Evolutionary conservation across 1,139 yeast species (phyloP).

Genomic region (Sugiyamaella novakii): DNA sequence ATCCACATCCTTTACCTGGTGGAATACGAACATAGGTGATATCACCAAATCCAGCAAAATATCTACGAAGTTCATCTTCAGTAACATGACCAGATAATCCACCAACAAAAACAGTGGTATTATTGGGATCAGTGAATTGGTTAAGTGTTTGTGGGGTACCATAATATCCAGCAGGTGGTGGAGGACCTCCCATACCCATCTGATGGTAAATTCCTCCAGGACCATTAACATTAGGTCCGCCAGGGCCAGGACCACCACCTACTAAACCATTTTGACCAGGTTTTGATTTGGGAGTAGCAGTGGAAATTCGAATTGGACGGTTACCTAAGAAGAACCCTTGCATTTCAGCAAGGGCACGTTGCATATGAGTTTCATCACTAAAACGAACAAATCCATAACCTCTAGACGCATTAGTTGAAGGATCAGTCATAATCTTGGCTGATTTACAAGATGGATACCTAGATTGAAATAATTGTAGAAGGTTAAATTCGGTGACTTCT

Average conservation of each 20-base stretch:
- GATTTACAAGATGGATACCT: slow-evolving; percentile 76
- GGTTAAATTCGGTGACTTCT: slow-evolving; percentile 70
- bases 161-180: slow-evolving; percentile 20
- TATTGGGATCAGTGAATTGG: slow-evolving; percentile 72
- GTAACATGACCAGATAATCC: slow-evolving; percentile 76
- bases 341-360: slow-evolving; percentile 77
- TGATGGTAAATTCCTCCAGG: slow-evolving; percentile 18
- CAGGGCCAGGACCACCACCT: slow-evolving; percentile 9
- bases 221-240: slow-evolving; percentile 16
- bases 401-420: slow-evolving; percentile 70
- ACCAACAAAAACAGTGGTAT: slow-evolving; percentile 94
- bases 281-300: slow-evolving; percentile 68
- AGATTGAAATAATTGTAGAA: slow-evolving; percentile 68
- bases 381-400: slow-evolving; percentile 95
- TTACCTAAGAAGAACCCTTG: slow-evolving; percentile 76
- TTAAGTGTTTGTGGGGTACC: slow-evolving; percentile 44
- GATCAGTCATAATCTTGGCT: slow-evolving; percentile 85
- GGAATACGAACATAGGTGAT: slow-evolving; percentile 87
- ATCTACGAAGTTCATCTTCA: slow-evolving; percentile 71
- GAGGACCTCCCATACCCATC: slow-evolving; percentile 17
- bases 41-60: slow-evolving; percentile 82
- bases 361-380: slow-evolving; percentile 68
- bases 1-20: slow-evolving; percentile 91
- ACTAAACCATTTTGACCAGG: slow-evolving; percentile 30
- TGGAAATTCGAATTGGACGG: slow-evolving; percentile 73